Base-by-base conservation (phyloP, 257 asterid genomes). In the Solanum virginianum region DNA sequence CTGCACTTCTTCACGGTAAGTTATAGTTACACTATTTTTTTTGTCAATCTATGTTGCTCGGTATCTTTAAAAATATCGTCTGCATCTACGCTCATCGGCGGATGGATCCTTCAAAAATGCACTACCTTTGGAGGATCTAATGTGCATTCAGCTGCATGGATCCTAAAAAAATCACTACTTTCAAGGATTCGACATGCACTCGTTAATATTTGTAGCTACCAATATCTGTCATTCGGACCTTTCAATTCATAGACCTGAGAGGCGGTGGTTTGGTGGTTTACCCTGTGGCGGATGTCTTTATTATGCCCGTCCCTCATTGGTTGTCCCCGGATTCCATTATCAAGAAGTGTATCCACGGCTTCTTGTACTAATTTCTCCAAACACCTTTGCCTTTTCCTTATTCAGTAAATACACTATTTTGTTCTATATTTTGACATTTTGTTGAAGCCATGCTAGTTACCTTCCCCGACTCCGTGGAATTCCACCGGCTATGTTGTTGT, bases 1-100 rank as follows among this genome's bases (percentile, higher is more conserved):
- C 98, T 89, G 98, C 98, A 53, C 92, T 94, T 83, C 88, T 95
- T 43, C 98, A 95, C 80, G 97, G 98, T 95, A 70, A 90, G 89
- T 60, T 7, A 4, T 10, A 15, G 69, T 54, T 54, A 71, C 29
- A 10, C 15, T 14, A 79, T 68, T n/a, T 83, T n/a, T 83, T n/a
- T 22, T 8, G 18, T 9, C 13, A 32, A 60, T 18, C 12, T 22
- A 4, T 70, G 0, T 55, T 60, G 32, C 1, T 17, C 29, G 5
- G n/a, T 66, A 45, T 74, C 66, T 80, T 3, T 54, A 39, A 57
- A 57, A 80, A 69, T 69, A 22, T 80, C 36, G 18, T 3, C n/a
- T 4, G 3, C 45, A 32, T 13, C 5, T 29, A 9, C 29, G 51
- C 3, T 32, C 36, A 32, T 32, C 3, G 36, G 36, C 36, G 36